phyloP scores from a whole-genome alignment of 2,329 filamentous ascomycete species.

The Lasiodiplodia sp. region DNA sequence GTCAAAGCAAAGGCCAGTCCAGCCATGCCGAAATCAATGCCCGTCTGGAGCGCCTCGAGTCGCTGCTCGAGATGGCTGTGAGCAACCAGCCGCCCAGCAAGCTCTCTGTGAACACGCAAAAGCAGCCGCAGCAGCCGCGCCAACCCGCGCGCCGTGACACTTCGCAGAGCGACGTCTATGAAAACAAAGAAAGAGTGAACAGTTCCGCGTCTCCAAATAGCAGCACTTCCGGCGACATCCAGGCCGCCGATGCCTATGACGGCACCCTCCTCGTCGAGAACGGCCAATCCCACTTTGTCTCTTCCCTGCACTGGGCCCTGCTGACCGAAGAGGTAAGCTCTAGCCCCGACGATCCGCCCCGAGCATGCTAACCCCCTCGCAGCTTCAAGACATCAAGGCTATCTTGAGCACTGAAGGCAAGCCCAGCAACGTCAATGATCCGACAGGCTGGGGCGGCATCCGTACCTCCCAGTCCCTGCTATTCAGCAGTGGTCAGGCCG shows the following conservation, averaged over 20 bases:
- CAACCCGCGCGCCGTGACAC: conserved; percentile 22
- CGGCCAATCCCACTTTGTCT: conserved; percentile 49
- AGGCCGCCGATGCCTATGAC: conserved; percentile 45
- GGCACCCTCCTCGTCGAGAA: conserved; percentile 47
- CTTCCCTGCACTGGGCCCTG: conserved; percentile 49
- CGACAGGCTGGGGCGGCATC: conserved; percentile 12
- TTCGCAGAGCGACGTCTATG: conserved; percentile 33
- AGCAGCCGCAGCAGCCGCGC: background rate
- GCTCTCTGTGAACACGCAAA: background rate
- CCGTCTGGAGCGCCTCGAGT: conserved; percentile 46
- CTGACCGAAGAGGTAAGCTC: conserved; percentile 47
- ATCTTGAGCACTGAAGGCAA: conserved; percentile 24
- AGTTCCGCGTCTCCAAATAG: conserved; percentile 32
- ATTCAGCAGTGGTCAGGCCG: conserved; percentile 25
- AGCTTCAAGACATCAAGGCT: conserved; percentile 31
- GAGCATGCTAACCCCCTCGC: background rate
- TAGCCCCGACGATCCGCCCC: background rate
- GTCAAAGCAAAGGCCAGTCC: conserved; percentile 31
- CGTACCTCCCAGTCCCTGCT: conserved; percentile 27
- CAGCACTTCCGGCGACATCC: conserved; percentile 37
- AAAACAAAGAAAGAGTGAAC: conserved; percentile 13
- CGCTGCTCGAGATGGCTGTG: conserved; percentile 39
- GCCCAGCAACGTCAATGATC: background rate
- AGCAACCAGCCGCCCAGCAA: conserved; percentile 13
- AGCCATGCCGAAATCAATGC: conserved; percentile 45